Percentiles rank a stretch among this genome's conserved stretches.
Conservation (phyloP, 768 basidiomycete genomes). For the Tricholoma sp. region DNA sequence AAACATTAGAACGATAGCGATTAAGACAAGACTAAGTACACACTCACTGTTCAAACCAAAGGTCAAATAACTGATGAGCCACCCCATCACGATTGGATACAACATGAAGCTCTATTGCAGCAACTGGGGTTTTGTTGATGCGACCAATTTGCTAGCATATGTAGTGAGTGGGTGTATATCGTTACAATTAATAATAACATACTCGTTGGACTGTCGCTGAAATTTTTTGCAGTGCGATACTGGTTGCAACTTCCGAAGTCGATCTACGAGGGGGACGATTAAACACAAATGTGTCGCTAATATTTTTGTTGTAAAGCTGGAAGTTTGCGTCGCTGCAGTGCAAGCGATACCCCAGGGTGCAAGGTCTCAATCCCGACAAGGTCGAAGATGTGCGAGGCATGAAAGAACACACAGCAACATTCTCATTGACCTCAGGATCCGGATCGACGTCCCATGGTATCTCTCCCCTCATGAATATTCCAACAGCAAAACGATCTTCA, state of each 20-base stretch:
- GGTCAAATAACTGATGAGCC: conserved; percentile 61
- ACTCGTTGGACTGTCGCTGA: conserved; percentile 49
- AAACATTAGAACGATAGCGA: not conserved
- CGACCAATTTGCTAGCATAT: conserved; percentile 52
- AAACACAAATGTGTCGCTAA: conserved; percentile 54
- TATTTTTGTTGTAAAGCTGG: conserved; percentile 52
- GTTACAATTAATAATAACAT: conserved; percentile 5
- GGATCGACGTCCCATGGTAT: conserved; percentile 57
- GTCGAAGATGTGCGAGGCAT: conserved; percentile 46
- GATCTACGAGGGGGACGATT: conserved; percentile 41
- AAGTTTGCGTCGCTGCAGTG: conserved; percentile 51
- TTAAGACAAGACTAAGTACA: not conserved
- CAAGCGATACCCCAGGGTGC: conserved; percentile 48
- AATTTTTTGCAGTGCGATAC: conserved; percentile 61
- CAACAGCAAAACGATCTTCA: conserved; percentile 56
- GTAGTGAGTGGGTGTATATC: not conserved
- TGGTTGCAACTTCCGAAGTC: conserved; percentile 43
- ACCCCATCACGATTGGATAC: conserved; percentile 64
- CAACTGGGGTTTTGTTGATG: conserved; percentile 45
- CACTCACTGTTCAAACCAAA: conserved; percentile 63
- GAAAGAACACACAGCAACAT: conserved; percentile 60
- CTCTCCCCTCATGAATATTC: conserved; percentile 57
- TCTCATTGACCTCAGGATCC: conserved; percentile 41
- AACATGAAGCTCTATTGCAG: conserved; percentile 58
- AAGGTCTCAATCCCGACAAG: conserved; percentile 45